Evolutionary conservation across 345 rosid species (phyloP).

Genomic region (Lenwebbia sp.): DNA sequence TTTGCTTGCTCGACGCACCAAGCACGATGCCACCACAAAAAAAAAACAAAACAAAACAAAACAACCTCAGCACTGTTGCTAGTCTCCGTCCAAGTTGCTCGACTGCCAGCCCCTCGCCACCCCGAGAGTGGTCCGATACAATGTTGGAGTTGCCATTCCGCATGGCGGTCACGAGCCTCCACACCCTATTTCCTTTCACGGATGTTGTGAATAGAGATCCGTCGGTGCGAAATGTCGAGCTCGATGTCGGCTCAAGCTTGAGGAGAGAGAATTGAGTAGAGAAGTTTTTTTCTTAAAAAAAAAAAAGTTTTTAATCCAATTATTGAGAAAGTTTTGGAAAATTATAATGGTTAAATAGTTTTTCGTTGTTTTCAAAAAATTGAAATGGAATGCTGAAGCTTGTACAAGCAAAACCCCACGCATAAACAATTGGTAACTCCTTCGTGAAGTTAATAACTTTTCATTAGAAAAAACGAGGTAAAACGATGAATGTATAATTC

Average conservation of each 20-base stretch:
- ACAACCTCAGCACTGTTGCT: neutral
- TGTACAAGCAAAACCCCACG: rapidly evolving
- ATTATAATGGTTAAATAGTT: too few species aligned
- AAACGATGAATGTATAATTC: rapidly evolving
- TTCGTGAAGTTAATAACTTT: neutral
- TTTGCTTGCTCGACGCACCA: neutral
- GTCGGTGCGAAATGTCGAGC: neutral
- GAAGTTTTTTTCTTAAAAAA: too few species aligned
- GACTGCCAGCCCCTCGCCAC: neutral
- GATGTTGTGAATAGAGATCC: too few species aligned
- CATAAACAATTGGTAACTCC: neutral
- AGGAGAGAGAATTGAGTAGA: too few species aligned
- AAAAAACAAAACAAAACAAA: too few species aligned
- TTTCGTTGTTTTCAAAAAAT: neutral
- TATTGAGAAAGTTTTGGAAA: too few species aligned
- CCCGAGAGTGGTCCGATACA: neutral
- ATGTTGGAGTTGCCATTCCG: neutral
- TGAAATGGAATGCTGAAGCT: neutral
- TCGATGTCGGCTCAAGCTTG: neutral
- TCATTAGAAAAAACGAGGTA: neutral
- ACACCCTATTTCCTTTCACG: too few species aligned
- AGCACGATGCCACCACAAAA: too few species aligned
- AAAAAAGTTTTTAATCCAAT: too few species aligned
- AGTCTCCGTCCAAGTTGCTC: neutral
- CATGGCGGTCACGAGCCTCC: neutral